A percentile compares a stretch with the other conserved stretches of the same genome.
phyloP scores from a whole-genome alignment of 768 basidiomycete species.

The Tulasnella sp. region DNA sequence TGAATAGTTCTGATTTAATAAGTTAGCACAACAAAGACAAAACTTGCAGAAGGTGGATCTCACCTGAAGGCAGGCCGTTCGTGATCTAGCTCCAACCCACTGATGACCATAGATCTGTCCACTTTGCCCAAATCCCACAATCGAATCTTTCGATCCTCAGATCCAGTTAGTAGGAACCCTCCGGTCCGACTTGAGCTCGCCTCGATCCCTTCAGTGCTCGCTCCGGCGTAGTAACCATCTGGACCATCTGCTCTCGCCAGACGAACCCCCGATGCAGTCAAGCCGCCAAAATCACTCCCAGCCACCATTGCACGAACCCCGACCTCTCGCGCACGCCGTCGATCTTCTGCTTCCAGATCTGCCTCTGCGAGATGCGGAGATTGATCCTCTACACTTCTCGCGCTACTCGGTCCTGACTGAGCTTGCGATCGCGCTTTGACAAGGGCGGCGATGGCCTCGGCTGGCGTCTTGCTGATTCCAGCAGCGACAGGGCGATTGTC shows the following conservation, averaged over 20 bases:
- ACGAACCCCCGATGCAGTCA: slow-evolving; percentile 7
- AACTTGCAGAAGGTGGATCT: slow-evolving; percentile 16
- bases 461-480: slow-evolving; percentile 53
- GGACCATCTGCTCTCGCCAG: slow-evolving; percentile 3
- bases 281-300: slow-evolving; percentile 70
- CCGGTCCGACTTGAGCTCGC: slow-evolving; percentile 22
- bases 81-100: slow-evolving; percentile 62
- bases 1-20: not conserved
- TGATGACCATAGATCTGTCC: slow-evolving; percentile 67
- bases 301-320: slow-evolving; percentile 62
- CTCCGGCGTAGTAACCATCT: not conserved
- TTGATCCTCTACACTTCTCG: not conserved
- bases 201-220: not conserved
- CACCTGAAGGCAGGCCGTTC: slow-evolving; percentile 75
- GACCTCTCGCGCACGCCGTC: slow-evolving; percentile 30
- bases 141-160: slow-evolving; percentile 78
- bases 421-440: slow-evolving; percentile 44
- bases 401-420: not conserved
- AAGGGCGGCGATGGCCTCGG: slow-evolving; percentile 67
- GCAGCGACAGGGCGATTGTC: not conserved
- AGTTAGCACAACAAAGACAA: not conserved
- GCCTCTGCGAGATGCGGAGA: slow-evolving; percentile 9
- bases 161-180: slow-evolving; percentile 79
- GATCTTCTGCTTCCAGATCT: slow-evolving; percentile 14
- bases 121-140: slow-evolving; percentile 76